These are phyloP conservation scores for Kwoniella bestiolae DNA, from an alignment of 768 basidiomycete genomes.

Conservation along the genomic window DNA sequence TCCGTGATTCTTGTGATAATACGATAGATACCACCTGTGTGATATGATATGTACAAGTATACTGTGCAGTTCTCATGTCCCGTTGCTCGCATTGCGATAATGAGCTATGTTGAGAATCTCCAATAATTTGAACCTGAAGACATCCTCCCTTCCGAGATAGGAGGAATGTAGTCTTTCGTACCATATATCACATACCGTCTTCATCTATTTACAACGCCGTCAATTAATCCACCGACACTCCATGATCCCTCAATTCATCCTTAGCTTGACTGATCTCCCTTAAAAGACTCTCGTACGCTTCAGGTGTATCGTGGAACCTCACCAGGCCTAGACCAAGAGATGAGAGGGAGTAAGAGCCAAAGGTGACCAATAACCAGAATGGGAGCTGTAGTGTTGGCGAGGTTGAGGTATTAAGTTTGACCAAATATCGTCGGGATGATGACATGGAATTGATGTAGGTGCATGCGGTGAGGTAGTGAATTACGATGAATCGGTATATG, in stretches of 20 bases:
- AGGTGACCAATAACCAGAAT: constrained; percentile 79
- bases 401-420: too few relatives aligned
- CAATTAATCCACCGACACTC: constrained; percentile 67
- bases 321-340: constrained; percentile 76
- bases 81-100: too few relatives aligned
- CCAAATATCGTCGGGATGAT: too few relatives aligned
- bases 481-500: neutral
- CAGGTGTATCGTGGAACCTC: constrained; percentile 76
- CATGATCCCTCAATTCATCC: constrained; percentile 65
- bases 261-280: constrained; percentile 70
- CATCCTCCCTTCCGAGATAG: too few relatives aligned
- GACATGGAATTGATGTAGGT: neutral
- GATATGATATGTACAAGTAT: neutral
- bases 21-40: constrained; percentile 1
- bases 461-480: neutral
- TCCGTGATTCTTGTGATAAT: too few relatives aligned
- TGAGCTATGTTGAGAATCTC: too few relatives aligned
- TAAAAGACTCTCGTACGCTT: constrained; percentile 71
- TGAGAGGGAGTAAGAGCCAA: constrained; percentile 77
- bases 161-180: neutral
- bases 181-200: too few relatives aligned
- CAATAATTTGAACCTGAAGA: too few relatives aligned
- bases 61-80: too few relatives aligned
- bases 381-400: constrained; percentile 63
- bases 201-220: too few relatives aligned